phyloP scores from a whole-genome alignment of 306 rosid genomes.

The Cicer cuneatum region DNA sequence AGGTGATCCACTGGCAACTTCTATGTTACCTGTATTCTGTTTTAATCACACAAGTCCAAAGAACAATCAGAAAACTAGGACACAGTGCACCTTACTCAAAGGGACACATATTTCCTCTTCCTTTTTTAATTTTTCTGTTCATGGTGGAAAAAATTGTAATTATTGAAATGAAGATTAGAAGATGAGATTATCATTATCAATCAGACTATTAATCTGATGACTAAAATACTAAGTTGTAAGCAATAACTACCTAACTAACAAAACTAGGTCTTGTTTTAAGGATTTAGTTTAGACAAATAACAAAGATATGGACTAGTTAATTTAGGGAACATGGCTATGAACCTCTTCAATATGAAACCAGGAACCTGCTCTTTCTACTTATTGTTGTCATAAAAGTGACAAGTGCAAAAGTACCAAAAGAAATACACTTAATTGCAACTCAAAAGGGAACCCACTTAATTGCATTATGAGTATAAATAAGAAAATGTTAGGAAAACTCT shows the following conservation, averaged over 20 bases:
- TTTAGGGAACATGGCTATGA: background rate
- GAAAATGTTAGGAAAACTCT: background rate
- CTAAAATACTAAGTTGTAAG: conserved; percentile 10
- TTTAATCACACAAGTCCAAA: conserved; percentile 52
- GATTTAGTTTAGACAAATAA: conserved; percentile 31
- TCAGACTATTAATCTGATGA: background rate
- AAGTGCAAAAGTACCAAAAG: conserved; percentile 9
- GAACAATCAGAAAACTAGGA: conserved; percentile 31
- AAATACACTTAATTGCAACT: conserved; percentile 14
- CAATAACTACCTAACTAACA: conserved; percentile 36
- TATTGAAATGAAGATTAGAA: conserved; percentile 9
- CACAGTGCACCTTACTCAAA: conserved; percentile 27
- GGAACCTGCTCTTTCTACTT: conserved; percentile 7
- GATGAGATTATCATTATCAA: background rate
- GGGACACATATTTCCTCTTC: conserved; percentile 12
- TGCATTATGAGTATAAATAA: background rate
- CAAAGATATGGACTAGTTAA: conserved; percentile 24
- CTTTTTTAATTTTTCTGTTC: background rate
- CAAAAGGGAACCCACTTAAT: conserved; percentile 2
- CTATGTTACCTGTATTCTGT: conserved; percentile 67
- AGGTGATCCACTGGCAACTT: conserved; percentile 95
- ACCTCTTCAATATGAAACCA: conserved; percentile 21
- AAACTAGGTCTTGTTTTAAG: conserved; percentile 26
- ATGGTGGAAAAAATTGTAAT: conserved; percentile 9
- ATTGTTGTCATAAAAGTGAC: conserved; percentile 17